A percentile compares a stretch with the other conserved stretches of the same genome.
These are phyloP conservation scores for Suillus placidus DNA, from an alignment of 768 basidiomycete genomes.

Conservation along the genomic window DNA sequence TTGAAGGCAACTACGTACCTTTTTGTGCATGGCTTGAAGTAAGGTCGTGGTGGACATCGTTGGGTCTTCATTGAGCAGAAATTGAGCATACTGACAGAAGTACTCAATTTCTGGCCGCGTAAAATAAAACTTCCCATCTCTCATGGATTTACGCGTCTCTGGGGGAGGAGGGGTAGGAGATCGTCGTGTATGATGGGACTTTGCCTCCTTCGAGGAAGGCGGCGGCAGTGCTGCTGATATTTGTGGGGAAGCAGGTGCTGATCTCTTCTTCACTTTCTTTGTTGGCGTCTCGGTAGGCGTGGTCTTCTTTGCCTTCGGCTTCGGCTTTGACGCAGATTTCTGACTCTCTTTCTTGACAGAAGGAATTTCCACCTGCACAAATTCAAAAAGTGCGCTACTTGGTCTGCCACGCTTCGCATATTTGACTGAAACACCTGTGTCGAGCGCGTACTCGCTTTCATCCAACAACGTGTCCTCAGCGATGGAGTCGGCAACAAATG, in stretches of 20 bases:
- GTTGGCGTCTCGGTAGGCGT: slow-evolving; percentile 10
- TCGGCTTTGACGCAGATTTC: slow-evolving; percentile 1
- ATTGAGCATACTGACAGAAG: slow-evolving; percentile 43
- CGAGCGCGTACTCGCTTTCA: slow-evolving; percentile 47
- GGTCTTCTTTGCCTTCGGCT: slow-evolving; percentile 13
- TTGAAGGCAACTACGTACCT: slow-evolving; percentile 39
- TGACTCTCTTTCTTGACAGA: slow-evolving; percentile 8
- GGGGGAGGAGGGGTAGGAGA: slow-evolving; percentile 53
- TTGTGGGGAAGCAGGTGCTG: neutral
- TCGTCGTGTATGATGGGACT: slow-evolving; percentile 13
- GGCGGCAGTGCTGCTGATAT: neutral
- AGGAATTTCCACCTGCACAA: slow-evolving; percentile 16
- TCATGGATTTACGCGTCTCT: slow-evolving; percentile 30
- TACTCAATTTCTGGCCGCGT: slow-evolving; percentile 56
- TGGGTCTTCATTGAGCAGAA: slow-evolving; percentile 53
- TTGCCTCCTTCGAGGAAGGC: slow-evolving; percentile 10
- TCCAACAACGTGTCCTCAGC: slow-evolving; percentile 47
- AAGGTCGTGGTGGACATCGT: slow-evolving; percentile 42
- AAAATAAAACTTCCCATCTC: slow-evolving; percentile 44
- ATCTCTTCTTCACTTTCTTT: slow-evolving; percentile 16
- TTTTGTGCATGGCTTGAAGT: slow-evolving; percentile 41
- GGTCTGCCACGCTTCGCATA: slow-evolving; percentile 29
- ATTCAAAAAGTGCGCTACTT: slow-evolving; percentile 14
- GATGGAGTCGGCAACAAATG: slow-evolving; percentile 58
- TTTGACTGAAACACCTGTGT: slow-evolving; percentile 27